A percentile compares a stretch with the other conserved stretches of the same genome.
Evolutionary conservation across 2,329 filamentous ascomycete genomes (phyloP).

Genomic region (Sclerotinia nivalis): DNA sequence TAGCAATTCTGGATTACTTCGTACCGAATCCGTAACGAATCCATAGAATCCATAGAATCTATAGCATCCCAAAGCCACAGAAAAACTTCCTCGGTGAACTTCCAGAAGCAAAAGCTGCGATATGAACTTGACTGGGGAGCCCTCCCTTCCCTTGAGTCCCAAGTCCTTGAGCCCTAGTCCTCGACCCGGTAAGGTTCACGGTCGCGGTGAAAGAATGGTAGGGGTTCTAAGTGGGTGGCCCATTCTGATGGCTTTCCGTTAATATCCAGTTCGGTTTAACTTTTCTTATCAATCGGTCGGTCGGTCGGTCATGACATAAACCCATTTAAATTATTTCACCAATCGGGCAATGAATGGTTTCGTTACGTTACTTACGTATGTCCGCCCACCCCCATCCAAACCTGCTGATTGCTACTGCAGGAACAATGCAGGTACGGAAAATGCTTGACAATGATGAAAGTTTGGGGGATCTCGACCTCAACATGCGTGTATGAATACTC

Average conservation of each 20-base stretch:
- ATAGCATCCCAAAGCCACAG: slow-evolving; percentile 8
- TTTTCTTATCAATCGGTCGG: slow-evolving; percentile 21
- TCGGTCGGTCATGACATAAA: not conserved
- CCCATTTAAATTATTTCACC: slow-evolving; percentile 16
- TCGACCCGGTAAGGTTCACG: slow-evolving; percentile 5
- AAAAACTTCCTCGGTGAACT: slow-evolving; percentile 28
- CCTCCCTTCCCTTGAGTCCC: not conserved
- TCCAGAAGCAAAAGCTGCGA: slow-evolving; percentile 31
- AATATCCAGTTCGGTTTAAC: not conserved
- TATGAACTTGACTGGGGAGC: slow-evolving; percentile 12
- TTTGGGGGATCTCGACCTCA: slow-evolving; percentile 17
- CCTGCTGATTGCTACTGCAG: slow-evolving; percentile 32
- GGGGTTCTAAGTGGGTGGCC: slow-evolving; percentile 18
- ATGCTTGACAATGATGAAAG: slow-evolving; percentile 17
- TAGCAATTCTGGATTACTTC: slow-evolving; percentile 15
- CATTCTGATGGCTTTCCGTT: slow-evolving; percentile 1
- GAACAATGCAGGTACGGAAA: slow-evolving; percentile 38
- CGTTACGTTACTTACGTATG: slow-evolving; percentile 10
- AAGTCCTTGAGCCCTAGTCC: not conserved
- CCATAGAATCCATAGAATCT: not conserved
- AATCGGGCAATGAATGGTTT: slow-evolving; percentile 25
- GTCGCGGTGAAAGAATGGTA: slow-evolving; percentile 23
- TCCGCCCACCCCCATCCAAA: not conserved
- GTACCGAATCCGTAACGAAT: not conserved
- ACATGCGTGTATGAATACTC: slow-evolving; percentile 18